Conservation (phyloP, 768 basidiomycete genomes). For the Royoungia palumana region DNA sequence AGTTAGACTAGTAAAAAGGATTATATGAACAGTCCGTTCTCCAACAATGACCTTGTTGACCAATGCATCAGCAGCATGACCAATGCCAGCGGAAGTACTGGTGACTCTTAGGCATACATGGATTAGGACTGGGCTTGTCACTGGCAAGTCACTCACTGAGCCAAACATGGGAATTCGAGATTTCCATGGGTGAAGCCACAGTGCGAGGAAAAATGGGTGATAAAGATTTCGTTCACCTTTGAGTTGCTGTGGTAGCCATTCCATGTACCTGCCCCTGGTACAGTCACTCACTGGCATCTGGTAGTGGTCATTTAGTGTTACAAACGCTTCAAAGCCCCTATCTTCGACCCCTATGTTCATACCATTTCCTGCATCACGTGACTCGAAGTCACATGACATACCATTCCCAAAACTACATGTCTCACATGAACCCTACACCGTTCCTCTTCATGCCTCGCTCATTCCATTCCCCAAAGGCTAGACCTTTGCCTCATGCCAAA, state of each 20-base stretch:
- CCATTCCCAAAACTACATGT: no score
- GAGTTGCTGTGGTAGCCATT: neutral
- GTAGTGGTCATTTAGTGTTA: no score
- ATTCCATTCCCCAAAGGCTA: no score
- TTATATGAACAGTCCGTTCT: no score
- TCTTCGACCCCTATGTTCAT: no score
- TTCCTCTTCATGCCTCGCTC: no score
- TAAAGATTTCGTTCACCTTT: neutral
- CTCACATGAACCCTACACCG: no score
- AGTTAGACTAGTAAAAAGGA: no score
- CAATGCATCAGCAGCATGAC: conserved; percentile 30
- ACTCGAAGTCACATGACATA: no score
- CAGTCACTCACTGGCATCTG: neutral
- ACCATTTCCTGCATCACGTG: no score
- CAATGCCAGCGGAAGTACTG: conserved; percentile 41
- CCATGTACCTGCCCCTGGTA: conserved; percentile 11
- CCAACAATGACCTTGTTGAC: conserved; percentile 27
- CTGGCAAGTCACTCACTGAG: conserved; percentile 11
- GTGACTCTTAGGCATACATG: conserved; percentile 31
- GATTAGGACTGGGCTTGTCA: neutral
- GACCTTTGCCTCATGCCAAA: no score
- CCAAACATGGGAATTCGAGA: conserved; percentile 23
- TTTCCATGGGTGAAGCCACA: neutral
- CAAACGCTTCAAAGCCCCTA: no score
- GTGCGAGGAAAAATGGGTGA: neutral